These are phyloP conservation scores for Colletotrichum paranaense DNA, from an alignment of 2,329 filamentous ascomycete species.

Conservation along the genomic window DNA sequence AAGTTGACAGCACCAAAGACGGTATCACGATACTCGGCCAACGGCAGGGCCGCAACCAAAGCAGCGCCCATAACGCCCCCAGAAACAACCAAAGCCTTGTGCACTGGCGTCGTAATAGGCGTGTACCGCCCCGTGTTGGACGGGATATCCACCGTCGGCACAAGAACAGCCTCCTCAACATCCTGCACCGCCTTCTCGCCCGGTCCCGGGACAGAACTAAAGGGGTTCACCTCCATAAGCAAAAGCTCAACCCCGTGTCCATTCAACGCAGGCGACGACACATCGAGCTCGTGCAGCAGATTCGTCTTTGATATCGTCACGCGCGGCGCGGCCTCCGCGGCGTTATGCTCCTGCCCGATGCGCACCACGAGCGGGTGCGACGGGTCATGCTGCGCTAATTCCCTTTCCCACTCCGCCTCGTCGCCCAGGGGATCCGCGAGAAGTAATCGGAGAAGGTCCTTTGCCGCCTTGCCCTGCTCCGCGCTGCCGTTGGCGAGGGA, in stretches of 20 bases:
- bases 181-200: slow-evolving; percentile 52
- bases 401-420: slow-evolving; percentile 74
- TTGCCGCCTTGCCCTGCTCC: slow-evolving; percentile 61
- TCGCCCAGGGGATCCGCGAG: slow-evolving; percentile 76
- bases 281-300: slow-evolving; percentile 67
- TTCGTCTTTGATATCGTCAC: slow-evolving; percentile 40
- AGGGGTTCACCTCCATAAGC: slow-evolving; percentile 62
- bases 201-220: slow-evolving; percentile 52
- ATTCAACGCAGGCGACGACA: slow-evolving; percentile 72
- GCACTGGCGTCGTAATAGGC: slow-evolving; percentile 83
- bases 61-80: slow-evolving; percentile 78
- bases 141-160: slow-evolving; percentile 78
- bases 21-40: slow-evolving; percentile 50
- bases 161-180: slow-evolving; percentile 75
- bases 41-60: slow-evolving; percentile 57
- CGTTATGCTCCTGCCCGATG: slow-evolving; percentile 31
- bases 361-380: slow-evolving; percentile 72
- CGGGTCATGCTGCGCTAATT: slow-evolving; percentile 64
- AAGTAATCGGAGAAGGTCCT: slow-evolving; percentile 74
- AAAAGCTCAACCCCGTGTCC: slow-evolving; percentile 74
- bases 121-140: slow-evolving; percentile 73
- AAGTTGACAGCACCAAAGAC: slow-evolving; percentile 71
- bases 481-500: slow-evolving; percentile 53
- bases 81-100: slow-evolving; percentile 80
- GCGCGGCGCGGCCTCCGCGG: background rate